Base-by-base conservation (phyloP, 495 filamentous ascomycete species). In the Penicillium chermesinum region DNA sequence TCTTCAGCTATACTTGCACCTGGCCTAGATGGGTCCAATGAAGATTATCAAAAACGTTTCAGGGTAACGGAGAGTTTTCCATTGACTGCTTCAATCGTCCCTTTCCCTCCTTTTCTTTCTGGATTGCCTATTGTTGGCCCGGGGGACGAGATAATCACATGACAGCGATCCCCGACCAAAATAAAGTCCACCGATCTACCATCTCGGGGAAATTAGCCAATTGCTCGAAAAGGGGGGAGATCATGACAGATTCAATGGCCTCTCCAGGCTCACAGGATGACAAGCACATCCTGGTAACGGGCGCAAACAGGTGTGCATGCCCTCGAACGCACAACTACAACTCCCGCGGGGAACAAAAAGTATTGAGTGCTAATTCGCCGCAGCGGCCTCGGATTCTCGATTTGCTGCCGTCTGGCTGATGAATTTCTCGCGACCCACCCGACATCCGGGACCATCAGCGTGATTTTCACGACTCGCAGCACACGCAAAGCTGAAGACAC, bases 331-430 rank as follows among this genome's bases (percentile, higher is more conserved):
- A 20, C 16, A 6, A 38, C 33, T 44, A n/a, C 18, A 13, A 18
- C 20, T 7, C 19, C 33, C 25, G 13, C 21, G 19, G 13, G 7
- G 10, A 17, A 43, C 22, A 21, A 44, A 34, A 36, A 44, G 16
- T 33, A 44, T n/a, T 42, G 22, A 53, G 21, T 9, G 14, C 38
- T 30, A 7, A 25, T 14, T 33, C 37, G 15, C 41, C 44, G 7
- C 65, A 96, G 94, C 65, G 93, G 93, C 39, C 83, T 98, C 47
- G 93, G 93, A 33, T 88, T 89, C 55, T 82, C 86, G 41, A 93
- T 87, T 46, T 88, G 88, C 57, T 79, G 82, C 50, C 90, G 94
- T 48, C 77, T 97, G 14, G 90, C 91, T 50, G 85, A 95, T 71
- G 90, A 96, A 61, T 97, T 95, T 77, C 78, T 95, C 46, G 65